phyloP scores from a whole-genome alignment of 331 rosid species.

The Saraca asoca region DNA sequence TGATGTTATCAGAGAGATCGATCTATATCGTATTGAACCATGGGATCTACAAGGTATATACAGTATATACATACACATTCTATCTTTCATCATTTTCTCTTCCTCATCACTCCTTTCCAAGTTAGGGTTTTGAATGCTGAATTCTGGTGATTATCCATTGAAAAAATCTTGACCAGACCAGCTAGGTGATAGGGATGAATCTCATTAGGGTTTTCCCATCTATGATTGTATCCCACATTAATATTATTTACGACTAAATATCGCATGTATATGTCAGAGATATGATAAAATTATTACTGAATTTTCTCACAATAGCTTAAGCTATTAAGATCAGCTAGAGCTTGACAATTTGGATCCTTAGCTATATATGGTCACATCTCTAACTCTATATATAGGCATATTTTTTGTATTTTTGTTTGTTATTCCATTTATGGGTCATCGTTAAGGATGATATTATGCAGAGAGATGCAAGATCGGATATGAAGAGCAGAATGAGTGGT shows the following conservation, averaged over 20 bases:
- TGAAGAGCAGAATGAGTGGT: conserved; percentile 64
- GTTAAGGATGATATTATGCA: not conserved
- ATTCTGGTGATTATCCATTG: not conserved
- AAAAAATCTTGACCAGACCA: not conserved
- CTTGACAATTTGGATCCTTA: too few species aligned
- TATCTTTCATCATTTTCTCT: not conserved
- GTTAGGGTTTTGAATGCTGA: conserved; percentile 36
- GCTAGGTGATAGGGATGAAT: conserved; percentile 1
- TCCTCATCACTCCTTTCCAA: conserved; percentile 1
- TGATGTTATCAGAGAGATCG: conserved; percentile 92
- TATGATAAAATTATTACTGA: too few species aligned
- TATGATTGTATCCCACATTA: too few species aligned
- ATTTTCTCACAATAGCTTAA: too few species aligned
- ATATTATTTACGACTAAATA: too few species aligned
- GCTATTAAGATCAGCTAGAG: too few species aligned
- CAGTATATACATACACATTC: too few species aligned
- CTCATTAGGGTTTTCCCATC: conserved; percentile 31
- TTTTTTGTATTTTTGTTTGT: too few species aligned
- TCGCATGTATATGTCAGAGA: too few species aligned
- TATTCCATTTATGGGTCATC: not conserved
- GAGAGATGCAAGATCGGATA: conserved; percentile 44
- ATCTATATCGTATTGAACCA: conserved; percentile 93
- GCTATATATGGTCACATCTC: too few species aligned
- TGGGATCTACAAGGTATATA: conserved; percentile 96
- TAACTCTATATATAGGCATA: too few species aligned